A percentile compares a stretch with the other conserved stretches of the same genome.
These are phyloP conservation scores for Brassica carinata DNA, from an alignment of 345 rosid species.

Conservation along the genomic window DNA sequence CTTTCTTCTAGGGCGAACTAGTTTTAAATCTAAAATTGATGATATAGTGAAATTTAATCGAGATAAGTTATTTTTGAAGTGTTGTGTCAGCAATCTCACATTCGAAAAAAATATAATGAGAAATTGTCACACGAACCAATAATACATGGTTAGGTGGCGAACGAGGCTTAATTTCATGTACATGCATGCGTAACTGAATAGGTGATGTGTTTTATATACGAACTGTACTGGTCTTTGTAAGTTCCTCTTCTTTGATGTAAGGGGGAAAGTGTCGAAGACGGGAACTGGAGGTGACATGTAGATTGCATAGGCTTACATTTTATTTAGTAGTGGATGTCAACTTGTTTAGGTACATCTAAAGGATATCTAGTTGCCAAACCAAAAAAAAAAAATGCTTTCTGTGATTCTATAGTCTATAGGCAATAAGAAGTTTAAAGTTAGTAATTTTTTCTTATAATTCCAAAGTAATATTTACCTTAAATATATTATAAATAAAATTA, in stretches of 20 bases:
- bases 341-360: neutral
- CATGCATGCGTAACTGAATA: neutral
- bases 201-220: neutral
- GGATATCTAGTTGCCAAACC: neutral
- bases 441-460: neutral
- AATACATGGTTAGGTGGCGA: neutral
- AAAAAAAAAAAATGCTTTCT: neutral
- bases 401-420: neutral
- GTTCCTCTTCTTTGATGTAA: neutral
- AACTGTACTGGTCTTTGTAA: neutral
- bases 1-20: too few relatives aligned
- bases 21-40: too few relatives aligned
- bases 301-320: neutral
- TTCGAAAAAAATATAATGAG: too few relatives aligned
- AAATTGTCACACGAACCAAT: too few relatives aligned
- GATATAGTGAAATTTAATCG: neutral
- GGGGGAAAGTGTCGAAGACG: neutral
- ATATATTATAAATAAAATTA: neutral
- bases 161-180: neutral
- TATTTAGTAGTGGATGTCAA: neutral
- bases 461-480: neutral
- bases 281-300: neutral
- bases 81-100: too few relatives aligned
- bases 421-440: neutral
- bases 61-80: too few relatives aligned